Base-by-base conservation (phyloP, 164 flowering plant genomes). In the Berberis vulgaris region DNA sequence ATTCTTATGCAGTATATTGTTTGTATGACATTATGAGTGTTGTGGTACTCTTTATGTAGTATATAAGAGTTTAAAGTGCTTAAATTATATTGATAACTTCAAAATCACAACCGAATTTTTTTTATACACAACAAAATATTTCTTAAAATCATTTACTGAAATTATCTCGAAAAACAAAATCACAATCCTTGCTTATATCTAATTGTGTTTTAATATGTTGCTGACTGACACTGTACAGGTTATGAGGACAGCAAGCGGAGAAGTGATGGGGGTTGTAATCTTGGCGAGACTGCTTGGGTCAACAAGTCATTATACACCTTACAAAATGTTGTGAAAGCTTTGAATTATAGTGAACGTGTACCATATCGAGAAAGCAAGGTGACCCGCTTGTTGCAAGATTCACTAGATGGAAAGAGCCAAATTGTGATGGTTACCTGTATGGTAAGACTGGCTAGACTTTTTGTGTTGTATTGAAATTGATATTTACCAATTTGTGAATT, bases 311-410 rank as follows among this genome's bases (percentile, higher is more conserved):
- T 60, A 4, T 60, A 60, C 62, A 60, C 62, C 2, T 13, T 60
- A 26, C 62, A 60, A 10, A 60, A 60, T 45, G 62, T 60, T 60
- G 62, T 60, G 49, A 60, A 60, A 43, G 62, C 62, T 60, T 60
- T 60, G 8, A 60, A 60, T 45, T 7, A 12, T 26, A 45, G 8
- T 3, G 62, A 60, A 2, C 62, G 62, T 44, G 62, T 60, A 45
- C 62, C 62, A 7, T 60, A 60, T 13, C 62, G 62, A 2, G 62
- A 60, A 60, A 60, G 62, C 39, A 60, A 60, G 45, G 40, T 60
- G 7, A 60, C 62, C 50, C 62, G 62, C 1, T 43, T 59, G 46
- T 39, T 60, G 45, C 62, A 60, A 60, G 49, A 60, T 45, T 60
- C 50, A 13, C 38, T 60, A 8, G 62, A 10, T 1, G 62, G 62